A percentile compares a stretch with the other conserved stretches of the same genome.
phyloP scores from a whole-genome alignment of 768 basidiomycete species.

The Pulveroboletus ravenelii region DNA sequence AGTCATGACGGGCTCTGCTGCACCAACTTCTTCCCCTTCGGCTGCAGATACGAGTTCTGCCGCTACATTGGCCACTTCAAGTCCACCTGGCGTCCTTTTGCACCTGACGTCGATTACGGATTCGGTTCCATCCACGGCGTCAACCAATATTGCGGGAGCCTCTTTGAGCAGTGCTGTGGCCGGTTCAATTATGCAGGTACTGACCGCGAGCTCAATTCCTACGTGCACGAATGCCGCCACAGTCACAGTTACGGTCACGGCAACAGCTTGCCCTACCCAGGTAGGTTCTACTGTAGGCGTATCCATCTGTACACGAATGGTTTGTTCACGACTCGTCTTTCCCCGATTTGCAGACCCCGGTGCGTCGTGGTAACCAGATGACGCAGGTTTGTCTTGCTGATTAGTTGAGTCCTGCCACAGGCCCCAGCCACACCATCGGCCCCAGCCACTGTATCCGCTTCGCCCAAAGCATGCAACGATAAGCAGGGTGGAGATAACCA shows the following conservation, averaged over 20 bases:
- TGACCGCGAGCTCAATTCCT: slow-evolving; percentile 1
- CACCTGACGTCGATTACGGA: neutral
- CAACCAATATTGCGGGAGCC: neutral
- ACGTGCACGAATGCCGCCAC: neutral
- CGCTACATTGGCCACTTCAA: neutral
- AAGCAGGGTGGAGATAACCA: neutral
- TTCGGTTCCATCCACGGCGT: neutral
- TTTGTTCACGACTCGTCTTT: neutral
- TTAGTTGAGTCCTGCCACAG: neutral
- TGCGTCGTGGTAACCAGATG: neutral
- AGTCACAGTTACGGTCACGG: slow-evolving; percentile 18
- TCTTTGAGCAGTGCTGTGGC: neutral
- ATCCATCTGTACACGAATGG: neutral
- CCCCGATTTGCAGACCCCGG: neutral
- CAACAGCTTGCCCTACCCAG: slow-evolving; percentile 9
- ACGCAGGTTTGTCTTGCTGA: neutral
- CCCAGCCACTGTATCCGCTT: neutral
- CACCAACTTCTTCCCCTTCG: neutral
- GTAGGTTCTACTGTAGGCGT: slow-evolving; percentile 2
- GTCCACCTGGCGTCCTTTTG: neutral
- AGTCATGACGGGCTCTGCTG: neutral
- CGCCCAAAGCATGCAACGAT: neutral
- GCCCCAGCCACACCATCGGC: neutral
- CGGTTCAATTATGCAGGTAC: neutral
- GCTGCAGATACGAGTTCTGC: neutral